Percentiles rank a stretch among this genome's conserved stretches.
These are phyloP conservation scores for Cladobotryum protrusum DNA, from an alignment of 2,329 filamentous ascomycete species.

Conservation along the genomic window DNA sequence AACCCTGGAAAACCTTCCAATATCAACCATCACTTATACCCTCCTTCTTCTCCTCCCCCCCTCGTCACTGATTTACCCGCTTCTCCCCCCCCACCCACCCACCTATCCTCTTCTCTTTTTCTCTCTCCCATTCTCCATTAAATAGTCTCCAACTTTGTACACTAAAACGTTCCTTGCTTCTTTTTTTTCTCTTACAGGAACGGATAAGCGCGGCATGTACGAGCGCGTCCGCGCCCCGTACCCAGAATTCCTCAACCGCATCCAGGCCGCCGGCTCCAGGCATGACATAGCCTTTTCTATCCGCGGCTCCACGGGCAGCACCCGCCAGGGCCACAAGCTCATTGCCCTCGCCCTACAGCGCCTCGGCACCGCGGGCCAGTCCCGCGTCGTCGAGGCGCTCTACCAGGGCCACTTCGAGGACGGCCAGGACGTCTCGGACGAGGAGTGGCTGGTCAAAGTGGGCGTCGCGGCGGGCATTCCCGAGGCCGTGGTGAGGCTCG, in stretches of 20 bases:
- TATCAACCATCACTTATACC: too few species aligned
- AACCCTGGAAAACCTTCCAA: too few species aligned
- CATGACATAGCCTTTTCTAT: constrained; percentile 36
- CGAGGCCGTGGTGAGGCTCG: constrained; percentile 20
- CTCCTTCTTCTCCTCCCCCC: too few species aligned
- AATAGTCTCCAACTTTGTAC: too few species aligned
- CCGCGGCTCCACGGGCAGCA: constrained; percentile 38
- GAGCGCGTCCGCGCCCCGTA: constrained; percentile 20
- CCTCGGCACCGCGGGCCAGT: constrained; percentile 28
- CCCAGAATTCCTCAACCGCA: constrained; percentile 23
- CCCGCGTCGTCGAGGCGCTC: constrained; percentile 35
- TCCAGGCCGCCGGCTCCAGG: constrained; percentile 26
- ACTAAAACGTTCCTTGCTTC: too few species aligned
- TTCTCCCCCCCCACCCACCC: too few species aligned
- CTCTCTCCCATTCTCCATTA: too few species aligned
- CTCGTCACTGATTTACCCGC: too few species aligned
- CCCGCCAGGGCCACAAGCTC: constrained; percentile 42
- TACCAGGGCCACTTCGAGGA: constrained; percentile 37
- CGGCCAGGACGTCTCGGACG: constrained; percentile 37
- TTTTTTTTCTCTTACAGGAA: constrained; percentile 14
- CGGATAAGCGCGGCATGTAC: constrained; percentile 34
- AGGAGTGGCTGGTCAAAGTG: constrained; percentile 30
- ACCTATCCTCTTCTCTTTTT: not conserved
- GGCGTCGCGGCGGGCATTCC: constrained; percentile 28
- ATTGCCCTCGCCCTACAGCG: constrained; percentile 33